These are phyloP conservation scores for Phytopythium oedochilum DNA, from an alignment of 352 stramenopile genomes.

Conservation along the genomic window DNA sequence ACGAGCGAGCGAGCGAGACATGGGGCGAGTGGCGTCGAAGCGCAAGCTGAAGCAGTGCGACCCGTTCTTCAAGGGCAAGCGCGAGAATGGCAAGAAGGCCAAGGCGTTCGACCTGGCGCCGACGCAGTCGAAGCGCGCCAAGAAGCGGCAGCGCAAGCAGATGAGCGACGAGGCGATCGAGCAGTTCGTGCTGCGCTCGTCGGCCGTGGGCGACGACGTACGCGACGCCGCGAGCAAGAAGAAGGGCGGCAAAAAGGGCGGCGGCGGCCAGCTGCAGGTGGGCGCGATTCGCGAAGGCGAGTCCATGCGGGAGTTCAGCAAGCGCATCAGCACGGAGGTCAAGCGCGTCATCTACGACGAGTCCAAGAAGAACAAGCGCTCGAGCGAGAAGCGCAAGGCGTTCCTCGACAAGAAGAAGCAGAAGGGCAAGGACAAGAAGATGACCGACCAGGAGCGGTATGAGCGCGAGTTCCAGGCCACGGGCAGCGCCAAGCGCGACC, in stretches of 20 bases:
- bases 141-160: conserved; percentile 73
- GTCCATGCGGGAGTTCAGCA: conserved; percentile 83
- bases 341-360: conserved; percentile 84
- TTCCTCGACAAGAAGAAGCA: conserved; percentile 78
- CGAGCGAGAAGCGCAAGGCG: conserved; percentile 72
- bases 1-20: no score
- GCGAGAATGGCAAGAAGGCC: conserved; percentile 63
- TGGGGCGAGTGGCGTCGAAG: conserved; percentile 71
- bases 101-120: conserved; percentile 67
- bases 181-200: conserved; percentile 54
- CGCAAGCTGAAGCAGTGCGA: conserved; percentile 86
- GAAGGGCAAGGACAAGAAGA: conserved; percentile 63
- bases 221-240: conserved; percentile 16
- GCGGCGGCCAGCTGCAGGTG: conserved; percentile 30
- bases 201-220: conserved; percentile 27
- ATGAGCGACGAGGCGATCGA: conserved; percentile 60
- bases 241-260: conserved; percentile 28
- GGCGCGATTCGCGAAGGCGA: conserved; percentile 58
- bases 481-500: conserved; percentile 64
- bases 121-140: conserved; percentile 67
- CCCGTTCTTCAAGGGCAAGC: conserved; percentile 83
- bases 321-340: conserved; percentile 79
- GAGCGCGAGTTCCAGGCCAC: conserved; percentile 71
- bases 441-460: conserved; percentile 80
- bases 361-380: conserved; percentile 66